These are phyloP conservation scores for Agrocybe chaxingu DNA, from an alignment of 768 basidiomycete genomes.

Conservation along the genomic window DNA sequence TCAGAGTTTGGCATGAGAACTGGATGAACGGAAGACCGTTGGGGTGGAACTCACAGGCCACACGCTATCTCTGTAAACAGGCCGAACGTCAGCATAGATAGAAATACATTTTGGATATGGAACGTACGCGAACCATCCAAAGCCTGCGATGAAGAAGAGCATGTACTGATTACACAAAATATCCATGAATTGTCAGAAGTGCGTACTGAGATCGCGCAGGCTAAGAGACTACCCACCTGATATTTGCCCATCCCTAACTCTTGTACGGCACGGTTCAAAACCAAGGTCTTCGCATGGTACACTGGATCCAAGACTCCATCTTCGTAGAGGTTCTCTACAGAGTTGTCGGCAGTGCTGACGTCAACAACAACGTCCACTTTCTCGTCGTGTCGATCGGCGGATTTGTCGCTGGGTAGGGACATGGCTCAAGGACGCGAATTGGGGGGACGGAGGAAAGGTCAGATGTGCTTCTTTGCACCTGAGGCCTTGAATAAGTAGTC, in stretches of 20 bases:
- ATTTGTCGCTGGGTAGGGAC: not conserved
- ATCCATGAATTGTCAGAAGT: not conserved
- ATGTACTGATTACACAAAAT: slow-evolving; percentile 39
- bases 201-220: not conserved
- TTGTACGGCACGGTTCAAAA: slow-evolving; percentile 60
- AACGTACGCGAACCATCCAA: slow-evolving; percentile 74
- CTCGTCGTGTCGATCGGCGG: slow-evolving; percentile 2
- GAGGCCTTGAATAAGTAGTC: not conserved
- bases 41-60: slow-evolving; percentile 54
- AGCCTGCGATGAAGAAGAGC: slow-evolving; percentile 65
- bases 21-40: not conserved
- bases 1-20: not conserved
- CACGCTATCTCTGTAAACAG: slow-evolving; percentile 52
- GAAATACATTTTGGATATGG: not conserved
- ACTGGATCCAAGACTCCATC: slow-evolving; percentile 44
- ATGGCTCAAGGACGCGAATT: not conserved
- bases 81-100: not conserved
- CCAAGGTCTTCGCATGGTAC: slow-evolving; percentile 54
- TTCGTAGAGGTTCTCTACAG: slow-evolving; percentile 17
- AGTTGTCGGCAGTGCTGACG: not conserved
- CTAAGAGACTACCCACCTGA: slow-evolving; percentile 36
- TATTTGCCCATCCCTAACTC: slow-evolving; percentile 73
- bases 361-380: not conserved
- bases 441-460: not conserved
- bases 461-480: not conserved